Conservation (phyloP, 192 early-diverging fungal species). For the Coemansia sp. region DNA sequence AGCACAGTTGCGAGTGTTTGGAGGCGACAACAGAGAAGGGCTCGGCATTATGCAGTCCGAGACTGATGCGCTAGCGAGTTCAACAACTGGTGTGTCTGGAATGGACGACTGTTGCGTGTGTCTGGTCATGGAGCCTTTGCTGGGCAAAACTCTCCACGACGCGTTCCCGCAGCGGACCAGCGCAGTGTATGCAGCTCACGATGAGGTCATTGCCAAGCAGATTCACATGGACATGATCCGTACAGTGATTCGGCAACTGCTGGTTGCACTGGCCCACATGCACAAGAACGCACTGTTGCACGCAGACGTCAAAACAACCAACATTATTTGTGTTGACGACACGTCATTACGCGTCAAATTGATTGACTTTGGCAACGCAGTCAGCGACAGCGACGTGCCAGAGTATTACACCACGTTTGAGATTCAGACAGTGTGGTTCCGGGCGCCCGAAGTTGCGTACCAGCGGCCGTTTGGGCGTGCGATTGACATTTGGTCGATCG, state of each 20-base stretch:
- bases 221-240: constrained; percentile 66
- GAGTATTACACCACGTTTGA: constrained; percentile 61
- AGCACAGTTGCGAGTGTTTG: constrained; percentile 25
- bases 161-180: constrained; percentile 45
- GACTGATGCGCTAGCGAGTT: constrained; percentile 18
- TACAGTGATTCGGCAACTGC: constrained; percentile 78
- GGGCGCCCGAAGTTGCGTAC: constrained; percentile 89
- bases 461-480: constrained; percentile 60
- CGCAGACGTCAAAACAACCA: constrained; percentile 92
- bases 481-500: constrained; percentile 91
- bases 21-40: neutral
- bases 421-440: constrained; percentile 97
- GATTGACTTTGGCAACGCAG: constrained; percentile 94
- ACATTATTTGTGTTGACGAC: constrained; percentile 74
- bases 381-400: constrained; percentile 52
- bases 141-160: constrained; percentile 48
- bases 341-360: constrained; percentile 79
- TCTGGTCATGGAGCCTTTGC: constrained; percentile 50
- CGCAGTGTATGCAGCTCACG: constrained; percentile 28
- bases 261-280: constrained; percentile 81
- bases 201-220: constrained; percentile 35
- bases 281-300: constrained; percentile 83
- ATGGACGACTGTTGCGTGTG: constrained; percentile 23
- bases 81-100: constrained; percentile 7
- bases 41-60: constrained; percentile 1